Conservation (phyloP, 163 green algal species). For the Scenedesmus sp. region DNA sequence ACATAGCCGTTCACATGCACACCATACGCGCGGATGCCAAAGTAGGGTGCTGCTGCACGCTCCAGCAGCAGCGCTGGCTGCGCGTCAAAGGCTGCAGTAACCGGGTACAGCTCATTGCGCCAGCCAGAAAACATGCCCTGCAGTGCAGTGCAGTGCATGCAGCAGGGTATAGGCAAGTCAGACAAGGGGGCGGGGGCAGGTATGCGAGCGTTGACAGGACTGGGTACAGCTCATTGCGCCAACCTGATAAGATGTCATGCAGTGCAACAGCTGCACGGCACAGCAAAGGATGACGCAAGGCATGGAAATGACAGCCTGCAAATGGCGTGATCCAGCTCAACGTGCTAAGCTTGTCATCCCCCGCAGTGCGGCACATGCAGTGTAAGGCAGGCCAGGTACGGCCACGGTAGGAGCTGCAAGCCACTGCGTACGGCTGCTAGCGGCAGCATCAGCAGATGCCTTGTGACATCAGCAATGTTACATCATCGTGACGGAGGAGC, state of each 20-base stretch:
- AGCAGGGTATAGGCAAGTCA: background rate
- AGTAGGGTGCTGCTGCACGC: constrained; percentile 79
- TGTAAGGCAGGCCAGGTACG: no score
- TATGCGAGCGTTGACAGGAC: constrained; percentile 58
- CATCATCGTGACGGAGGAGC: no score
- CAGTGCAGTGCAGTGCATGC: background rate
- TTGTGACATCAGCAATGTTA: no score
- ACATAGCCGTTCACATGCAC: constrained; percentile 81
- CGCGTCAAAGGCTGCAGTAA: constrained; percentile 73
- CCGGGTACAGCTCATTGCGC: constrained; percentile 93
- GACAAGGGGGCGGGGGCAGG: background rate
- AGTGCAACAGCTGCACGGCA: no score
- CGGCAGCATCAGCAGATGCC: no score
- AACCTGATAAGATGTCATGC: constrained; percentile 80
- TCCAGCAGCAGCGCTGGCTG: constrained; percentile 86
- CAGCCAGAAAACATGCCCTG: constrained; percentile 84
- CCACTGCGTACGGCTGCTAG: no score
- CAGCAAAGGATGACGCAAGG: no score
- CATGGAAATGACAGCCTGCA: no score
- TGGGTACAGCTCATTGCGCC: constrained; percentile 93
- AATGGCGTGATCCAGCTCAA: no score
- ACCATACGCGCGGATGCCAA: constrained; percentile 87
- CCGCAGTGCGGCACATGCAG: no score
- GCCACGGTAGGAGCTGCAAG: no score
- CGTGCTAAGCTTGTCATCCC: no score